Evolutionary conservation across 2,329 filamentous ascomycete genomes (phyloP), one percentile per base, ranked within the genome.

Genomic region (Triangularia setosa): DNA sequence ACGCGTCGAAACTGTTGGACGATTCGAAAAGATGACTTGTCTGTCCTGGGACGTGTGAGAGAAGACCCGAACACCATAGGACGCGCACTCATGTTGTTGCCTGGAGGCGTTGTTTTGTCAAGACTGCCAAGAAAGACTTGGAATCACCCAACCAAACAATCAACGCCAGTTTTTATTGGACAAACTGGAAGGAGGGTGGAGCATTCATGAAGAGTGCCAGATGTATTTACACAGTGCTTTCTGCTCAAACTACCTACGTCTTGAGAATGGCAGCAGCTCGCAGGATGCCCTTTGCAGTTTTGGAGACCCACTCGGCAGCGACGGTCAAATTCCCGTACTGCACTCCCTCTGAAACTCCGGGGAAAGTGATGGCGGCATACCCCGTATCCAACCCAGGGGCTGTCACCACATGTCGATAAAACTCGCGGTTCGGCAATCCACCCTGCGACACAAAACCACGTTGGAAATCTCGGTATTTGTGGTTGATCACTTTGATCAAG

Each of bases 291-390:
- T 71, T 69, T 1, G 76, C 75, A 18, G 75, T 77, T 69, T 73
- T 76, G 5, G 67, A 67, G 1, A 78, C 74, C 76, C 76, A 78
- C 53, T 76, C 75, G 12, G 74, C 64, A 0, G 76, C 76, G 8
- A 72, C 59, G 0, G 70, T 69, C 12, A 75, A 63, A 9, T 75
- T 66, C 1, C 72, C 85, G 60, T 84, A 84, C 68, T 87, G 83
- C 0, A 87, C 83, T 61, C 89, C 90, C 4, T 88, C 88, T 74
- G 87, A 88, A 70, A 90, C 86, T 23, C 87, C 88, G 12, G 86
- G 78, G 62, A 79, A 79, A 0, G 77, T 75, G 0, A 76, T 76
- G 4, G 77, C 75, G 0, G 76, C 75, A 23, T 80, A 83, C 35
- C 81, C 70, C 8, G 80, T 83, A 53, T 82, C 81, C 0, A 79